Base-by-base conservation (phyloP, 805 yeast genomes). In the Pichia manshurica region DNA sequence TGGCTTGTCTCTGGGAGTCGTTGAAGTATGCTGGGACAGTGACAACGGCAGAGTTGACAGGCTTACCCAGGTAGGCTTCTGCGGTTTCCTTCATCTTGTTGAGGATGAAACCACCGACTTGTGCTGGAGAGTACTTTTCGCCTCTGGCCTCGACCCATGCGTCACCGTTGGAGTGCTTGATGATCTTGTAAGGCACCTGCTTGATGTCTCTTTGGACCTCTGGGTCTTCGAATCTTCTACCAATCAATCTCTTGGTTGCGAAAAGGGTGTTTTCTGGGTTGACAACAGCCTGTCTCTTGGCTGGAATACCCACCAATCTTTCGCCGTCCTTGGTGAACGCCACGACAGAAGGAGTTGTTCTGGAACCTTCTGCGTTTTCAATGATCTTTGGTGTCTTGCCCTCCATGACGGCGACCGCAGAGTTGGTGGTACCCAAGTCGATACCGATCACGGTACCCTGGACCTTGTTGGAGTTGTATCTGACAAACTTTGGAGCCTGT, bases 41-140 rank as follows among this genome's bases (percentile, higher is more conserved):
- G 57, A 85, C 95, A 56, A 85, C 95, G 52, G 97, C 96, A 68
- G 87, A 85, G 75, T 79, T 81, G 59, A 83, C 91, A 39, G 82
- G 64, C 78, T 87, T 88, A 71, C 95, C 93, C 60, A 88, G 75
- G 76, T 85, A 84, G 55, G 87, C 82, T 72, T 88, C 96, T 56
- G 97, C 96, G 57, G 96, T 90, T 77, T 90, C 96, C 82, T 89
- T 90, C 96, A 89, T 90, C 79, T 89, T 90, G 81, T 87, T 87
- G 64, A 89, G 79, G 56, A 89, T 74, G 39, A 72, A 70, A 22
- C 87, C 84, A 55, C 89, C 81, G 40, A 84, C 79, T 56, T 84
- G 87, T 34, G 86, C 73, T 5, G 91, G 93, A 6, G 88, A 78
- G 54, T 76, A 69, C 44, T 57, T 60, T 48, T 66, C 63, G 29